Conservation (phyloP, 306 rosid genomes). For the Glycyrrhiza uralensis region DNA sequence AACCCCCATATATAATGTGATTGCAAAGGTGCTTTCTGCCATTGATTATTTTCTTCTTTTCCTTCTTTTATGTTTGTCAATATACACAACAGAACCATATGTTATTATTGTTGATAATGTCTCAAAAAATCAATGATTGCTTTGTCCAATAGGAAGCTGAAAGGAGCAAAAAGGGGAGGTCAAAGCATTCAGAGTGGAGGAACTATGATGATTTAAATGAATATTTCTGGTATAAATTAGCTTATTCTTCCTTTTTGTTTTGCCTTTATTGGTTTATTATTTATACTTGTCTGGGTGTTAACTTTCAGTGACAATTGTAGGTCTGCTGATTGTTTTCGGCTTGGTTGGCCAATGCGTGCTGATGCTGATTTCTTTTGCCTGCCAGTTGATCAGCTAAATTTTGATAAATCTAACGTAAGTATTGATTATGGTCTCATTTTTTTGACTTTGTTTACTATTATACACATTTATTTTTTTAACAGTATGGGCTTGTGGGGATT, state of each 20-base stretch:
- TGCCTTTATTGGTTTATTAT: neutral
- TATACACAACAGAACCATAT: neutral
- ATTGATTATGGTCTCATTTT: neutral
- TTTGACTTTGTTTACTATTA: neutral
- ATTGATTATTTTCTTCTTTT: slow-evolving; percentile 7
- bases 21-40: slow-evolving; percentile 64
- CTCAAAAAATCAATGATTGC: slow-evolving; percentile 1
- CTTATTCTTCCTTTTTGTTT: neutral
- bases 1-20: slow-evolving; percentile 89
- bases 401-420: slow-evolving; percentile 65
- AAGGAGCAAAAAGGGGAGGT: slow-evolving; percentile 73
- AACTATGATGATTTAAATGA: slow-evolving; percentile 96
- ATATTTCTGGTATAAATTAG: slow-evolving; percentile 72
- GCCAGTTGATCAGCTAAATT: slow-evolving; percentile 27
- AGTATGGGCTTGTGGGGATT: neutral
- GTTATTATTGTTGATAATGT: slow-evolving; percentile 18
- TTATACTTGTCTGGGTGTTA: slow-evolving; percentile 6
- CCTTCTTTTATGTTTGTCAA: neutral
- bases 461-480: neutral
- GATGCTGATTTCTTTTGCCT: slow-evolving; percentile 88
- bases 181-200: slow-evolving; percentile 99
- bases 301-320: slow-evolving; percentile 42
- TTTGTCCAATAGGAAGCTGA: slow-evolving; percentile 69
- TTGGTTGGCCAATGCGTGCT: slow-evolving; percentile 99
- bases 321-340: slow-evolving; percentile 93